These are phyloP conservation scores for Capsicum pubescens DNA, from an alignment of 257 asterid species.

Conservation along the genomic window DNA sequence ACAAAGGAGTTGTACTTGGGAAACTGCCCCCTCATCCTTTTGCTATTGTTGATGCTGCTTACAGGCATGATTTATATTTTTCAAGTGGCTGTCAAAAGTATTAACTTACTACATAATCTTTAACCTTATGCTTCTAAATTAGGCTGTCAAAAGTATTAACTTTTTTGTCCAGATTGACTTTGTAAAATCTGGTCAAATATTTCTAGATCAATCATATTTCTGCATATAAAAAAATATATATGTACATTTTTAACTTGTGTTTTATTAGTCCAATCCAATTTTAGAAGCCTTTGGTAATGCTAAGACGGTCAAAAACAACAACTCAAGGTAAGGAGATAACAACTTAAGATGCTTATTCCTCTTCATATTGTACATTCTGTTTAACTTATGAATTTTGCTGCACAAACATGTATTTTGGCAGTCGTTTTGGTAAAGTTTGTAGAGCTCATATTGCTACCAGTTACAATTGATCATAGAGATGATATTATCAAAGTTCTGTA, in stretches of 20 bases:
- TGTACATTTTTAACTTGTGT: constrained; percentile 8
- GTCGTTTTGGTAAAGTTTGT: constrained; percentile 96
- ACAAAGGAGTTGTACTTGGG: constrained; percentile 73
- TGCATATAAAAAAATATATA: too few relatives aligned
- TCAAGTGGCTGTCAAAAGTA: constrained; percentile 20
- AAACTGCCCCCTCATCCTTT: constrained; percentile 89
- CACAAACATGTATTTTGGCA: constrained; percentile 42
- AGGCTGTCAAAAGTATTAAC: constrained; percentile 47
- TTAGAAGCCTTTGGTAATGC: constrained; percentile 97
- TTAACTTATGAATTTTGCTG: constrained; percentile 21
- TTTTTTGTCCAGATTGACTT: constrained; percentile 10
- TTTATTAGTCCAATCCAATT: constrained; percentile 83
- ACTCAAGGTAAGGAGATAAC: constrained; percentile 65
- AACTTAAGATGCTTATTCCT: constrained; percentile 27
- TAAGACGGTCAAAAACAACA: constrained; percentile 86
- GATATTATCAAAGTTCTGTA: neutral
- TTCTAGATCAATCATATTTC: constrained; percentile 16
- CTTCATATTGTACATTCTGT: neutral
- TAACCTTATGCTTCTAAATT: constrained; percentile 34
- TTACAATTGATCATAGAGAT: neutral
- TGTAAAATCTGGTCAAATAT: constrained; percentile 10
- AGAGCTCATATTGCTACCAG: too few relatives aligned
- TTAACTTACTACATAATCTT: constrained; percentile 22
- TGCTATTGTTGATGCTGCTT: constrained; percentile 89
- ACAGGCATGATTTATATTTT: constrained; percentile 57